Evolutionary conservation across 2,329 filamentous ascomycete species (phyloP), one percentile per base, ranked within the genome.

Genomic region (Phyllachora maydis): DNA sequence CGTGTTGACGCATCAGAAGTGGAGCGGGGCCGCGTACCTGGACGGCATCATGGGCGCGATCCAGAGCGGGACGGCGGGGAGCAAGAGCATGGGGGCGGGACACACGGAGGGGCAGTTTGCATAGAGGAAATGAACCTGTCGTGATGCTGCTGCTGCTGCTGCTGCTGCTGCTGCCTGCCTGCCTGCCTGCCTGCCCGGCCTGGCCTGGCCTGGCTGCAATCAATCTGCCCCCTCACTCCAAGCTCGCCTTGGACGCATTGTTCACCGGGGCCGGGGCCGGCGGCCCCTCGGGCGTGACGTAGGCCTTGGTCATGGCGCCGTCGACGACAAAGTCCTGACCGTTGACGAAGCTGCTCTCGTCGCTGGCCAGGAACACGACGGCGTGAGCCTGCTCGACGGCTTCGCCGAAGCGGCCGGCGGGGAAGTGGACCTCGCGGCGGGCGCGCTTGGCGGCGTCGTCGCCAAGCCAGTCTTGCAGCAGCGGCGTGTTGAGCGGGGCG

Each of bases 1-100:
- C 38, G 83, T 92, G n/a, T 54, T 92, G 32, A 92, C 81, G 18
- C 83, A 93, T 46, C 83, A 93, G 56, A 90, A 88, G 45, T 82
- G 75, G 75, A 67, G 61, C 32, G 63, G 63, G 12, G 63, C 63
- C 0, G 52, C 43, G 29, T 68, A 92, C 43, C 75, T 93, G 35
- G 83, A 93, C 45, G 82, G 83, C 3, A 85, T 93, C 22, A 45
- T 93, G 16, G 82, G 82, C 0, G 71, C 77, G 4, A 90, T 93
- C 24, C 81, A 91, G 50, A 91, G 79, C 38, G 85, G 83, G 12
- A 91, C 77, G 50, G 82, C 73, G 27, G 72, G 77, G 26, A 90
- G 67, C 45, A 83, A 70, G 64, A 88, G 79, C 45, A 92, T 93
- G 85, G 85, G 85, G 1, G 77, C 85, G 22, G 85, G 85, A 1